Evolutionary conservation across 164 flowering plant species (phyloP), one percentile per base, ranked within the genome.

Genomic region (Dillenia turbinata): DNA sequence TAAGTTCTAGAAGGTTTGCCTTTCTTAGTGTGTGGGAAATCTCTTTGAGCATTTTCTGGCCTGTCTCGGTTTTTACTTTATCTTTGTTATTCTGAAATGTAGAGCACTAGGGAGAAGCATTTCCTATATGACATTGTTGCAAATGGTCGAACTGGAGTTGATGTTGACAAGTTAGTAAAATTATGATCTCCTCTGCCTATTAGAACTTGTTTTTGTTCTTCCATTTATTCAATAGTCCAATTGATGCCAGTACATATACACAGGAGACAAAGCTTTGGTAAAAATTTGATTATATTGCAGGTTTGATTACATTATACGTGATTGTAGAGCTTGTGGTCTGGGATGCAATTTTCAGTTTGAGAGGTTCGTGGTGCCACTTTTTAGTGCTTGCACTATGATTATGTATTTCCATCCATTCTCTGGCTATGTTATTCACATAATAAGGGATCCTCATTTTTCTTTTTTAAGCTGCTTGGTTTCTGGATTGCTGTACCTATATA

Each of bases 71-170:
- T 19, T 19, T 19, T 1, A 19, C 22, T 19, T 19, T 19, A 19
- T 19, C 22, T 19, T 19, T 19, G 22, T 19, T 19, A 1, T 19
- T 19, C 22, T 19, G 22, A 47, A 48, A 33, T 71, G 66, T 66
- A 93, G 96, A 63, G 77, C 52, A 44, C 73, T 26, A 76, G 52
- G 52, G 95, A 87, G 77, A 94, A 94, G 74, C 77, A 49, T 12
- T 94, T 91, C 76, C 70, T 94, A 64, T 91, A 90, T 80, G 99
- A 94, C 65, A 89, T 94, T 71, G 96, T 94, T 73, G 97, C 99
- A 52, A 94, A 94, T 86, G 97, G 97, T 67, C 85, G 93, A 56
- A 94, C 80, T 80, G 95, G 97, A 61, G 82, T 94, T 62, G 99
- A 89, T 75, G 99, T 94, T 63, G 97, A 94, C 83, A 91, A 94